These are phyloP conservation scores for Aspergillus udagawae DNA, from an alignment of 2,329 filamentous ascomycete genomes.

Conservation along the genomic window DNA sequence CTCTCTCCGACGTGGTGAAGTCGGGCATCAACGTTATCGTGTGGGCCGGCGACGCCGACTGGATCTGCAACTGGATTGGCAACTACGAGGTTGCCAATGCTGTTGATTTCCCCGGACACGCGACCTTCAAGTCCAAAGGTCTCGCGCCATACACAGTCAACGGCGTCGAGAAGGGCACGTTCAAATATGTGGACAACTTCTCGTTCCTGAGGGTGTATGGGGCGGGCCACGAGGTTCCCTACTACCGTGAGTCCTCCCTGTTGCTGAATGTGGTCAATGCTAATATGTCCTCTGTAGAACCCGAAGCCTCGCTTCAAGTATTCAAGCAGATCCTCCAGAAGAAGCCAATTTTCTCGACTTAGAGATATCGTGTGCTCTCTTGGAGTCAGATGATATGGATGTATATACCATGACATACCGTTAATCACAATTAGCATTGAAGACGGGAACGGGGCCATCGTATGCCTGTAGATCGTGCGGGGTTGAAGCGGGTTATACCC, in stretches of 20 bases:
- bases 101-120: conserved; percentile 41
- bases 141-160: conserved; percentile 47
- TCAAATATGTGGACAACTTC: conserved; percentile 50
- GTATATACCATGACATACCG: background rate
- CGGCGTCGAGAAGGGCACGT: conserved; percentile 46
- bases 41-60: conserved; percentile 57
- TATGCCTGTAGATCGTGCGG: background rate
- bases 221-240: conserved; percentile 49
- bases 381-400: background rate
- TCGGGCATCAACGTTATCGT: conserved; percentile 49
- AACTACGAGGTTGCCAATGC: conserved; percentile 45
- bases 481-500: background rate
- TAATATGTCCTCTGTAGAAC: conserved; percentile 26
- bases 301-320: conserved; percentile 43
- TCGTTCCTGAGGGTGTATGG: conserved; percentile 48
- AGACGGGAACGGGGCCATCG: background rate
- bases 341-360: conserved; percentile 17
- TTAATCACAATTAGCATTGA: background rate
- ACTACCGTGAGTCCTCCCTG: conserved; percentile 41
- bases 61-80: conserved; percentile 58
- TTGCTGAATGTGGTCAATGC: conserved; percentile 11
- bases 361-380: conserved; percentile 1
- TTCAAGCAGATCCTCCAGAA: conserved; percentile 45
- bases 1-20: conserved; percentile 45
- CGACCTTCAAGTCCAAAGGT: conserved; percentile 38